Percentiles rank a stretch among this genome's conserved stretches.
Conservation (phyloP, 345 rosid genomes). For the Melaleuca alternifolia region DNA sequence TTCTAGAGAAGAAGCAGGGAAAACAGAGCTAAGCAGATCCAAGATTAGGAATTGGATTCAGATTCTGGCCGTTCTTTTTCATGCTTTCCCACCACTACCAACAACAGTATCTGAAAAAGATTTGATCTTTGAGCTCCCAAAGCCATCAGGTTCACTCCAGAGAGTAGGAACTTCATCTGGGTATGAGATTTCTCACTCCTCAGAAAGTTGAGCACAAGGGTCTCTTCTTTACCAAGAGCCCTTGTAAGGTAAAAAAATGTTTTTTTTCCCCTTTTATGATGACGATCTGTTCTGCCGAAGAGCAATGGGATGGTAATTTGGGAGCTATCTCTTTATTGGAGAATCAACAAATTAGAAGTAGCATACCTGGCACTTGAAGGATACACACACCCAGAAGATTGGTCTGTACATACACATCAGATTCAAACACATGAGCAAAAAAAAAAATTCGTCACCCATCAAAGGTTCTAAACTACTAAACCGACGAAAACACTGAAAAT, state of each 20-base stretch:
- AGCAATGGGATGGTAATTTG: neutral
- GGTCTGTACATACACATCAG: conserved; percentile 18
- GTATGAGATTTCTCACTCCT: neutral
- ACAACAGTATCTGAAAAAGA: neutral
- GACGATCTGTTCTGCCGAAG: neutral
- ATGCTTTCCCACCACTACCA: neutral
- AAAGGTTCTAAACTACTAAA: neutral
- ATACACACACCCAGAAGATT: conserved; percentile 32
- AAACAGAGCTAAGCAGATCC: neutral
- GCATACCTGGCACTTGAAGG: conserved; percentile 59
- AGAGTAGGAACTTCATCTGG: neutral
- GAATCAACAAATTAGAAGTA: neutral
- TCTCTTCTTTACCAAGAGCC: neutral
- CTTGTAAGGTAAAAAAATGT: neutral
- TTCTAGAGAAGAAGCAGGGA: neutral
- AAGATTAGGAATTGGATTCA: neutral
- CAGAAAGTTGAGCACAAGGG: neutral
- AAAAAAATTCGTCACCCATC: neutral
- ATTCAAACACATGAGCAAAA: neutral
- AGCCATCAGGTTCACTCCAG: neutral
- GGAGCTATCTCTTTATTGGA: neutral
- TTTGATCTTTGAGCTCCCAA: neutral
- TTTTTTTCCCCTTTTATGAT: neutral
- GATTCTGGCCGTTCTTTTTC: neutral
- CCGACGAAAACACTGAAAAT: neutral